phyloP scores from a whole-genome alignment of 1,284 basidiomycete species.

The Kalmanozyma brasiliensis region DNA sequence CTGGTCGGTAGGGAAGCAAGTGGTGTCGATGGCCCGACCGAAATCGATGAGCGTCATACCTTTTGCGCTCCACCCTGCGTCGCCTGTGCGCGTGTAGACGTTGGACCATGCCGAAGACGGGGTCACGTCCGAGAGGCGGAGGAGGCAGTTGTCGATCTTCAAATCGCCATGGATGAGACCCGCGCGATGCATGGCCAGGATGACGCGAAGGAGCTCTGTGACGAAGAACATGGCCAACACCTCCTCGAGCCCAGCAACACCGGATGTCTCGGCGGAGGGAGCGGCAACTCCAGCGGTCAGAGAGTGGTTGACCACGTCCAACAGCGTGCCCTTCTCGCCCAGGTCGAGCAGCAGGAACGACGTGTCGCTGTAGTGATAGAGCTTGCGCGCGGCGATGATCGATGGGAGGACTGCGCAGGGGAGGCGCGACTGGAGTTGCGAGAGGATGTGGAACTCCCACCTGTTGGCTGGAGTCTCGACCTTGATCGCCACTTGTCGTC shows the following conservation, averaged over 20 bases:
- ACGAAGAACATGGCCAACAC: constrained; percentile 94
- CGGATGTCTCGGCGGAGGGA: constrained; percentile 67
- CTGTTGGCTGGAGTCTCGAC: constrained; percentile 86
- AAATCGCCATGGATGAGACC: constrained; percentile 97
- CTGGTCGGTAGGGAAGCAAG: constrained; percentile 77
- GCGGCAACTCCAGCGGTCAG: constrained; percentile 71
- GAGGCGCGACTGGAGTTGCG: constrained; percentile 74
- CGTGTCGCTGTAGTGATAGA: constrained; percentile 74
- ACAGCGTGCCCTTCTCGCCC: constrained; percentile 88
- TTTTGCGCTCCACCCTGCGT: constrained; percentile 84
- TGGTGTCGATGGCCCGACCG: constrained; percentile 88
- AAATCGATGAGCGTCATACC: constrained; percentile 96
- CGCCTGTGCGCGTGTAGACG: constrained; percentile 79
- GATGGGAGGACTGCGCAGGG: constrained; percentile 29
- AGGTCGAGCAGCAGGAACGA: constrained; percentile 88
- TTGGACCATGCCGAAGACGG: constrained; percentile 80
- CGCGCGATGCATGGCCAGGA: constrained; percentile 82
- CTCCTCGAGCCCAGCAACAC: constrained; percentile 78
- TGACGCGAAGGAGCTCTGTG: constrained; percentile 83
- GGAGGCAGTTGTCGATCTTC: constrained; percentile 98
- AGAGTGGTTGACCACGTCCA: constrained; percentile 86
- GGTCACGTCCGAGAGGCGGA: constrained; percentile 85
- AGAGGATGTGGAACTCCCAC: constrained; percentile 93
- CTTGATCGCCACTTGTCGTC: constrained; percentile 83
- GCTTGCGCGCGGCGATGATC: constrained; percentile 57